Evolutionary conservation across 371 early-diverging fungal genomes (phyloP).

Genomic region (Rhizopus delemar): DNA sequence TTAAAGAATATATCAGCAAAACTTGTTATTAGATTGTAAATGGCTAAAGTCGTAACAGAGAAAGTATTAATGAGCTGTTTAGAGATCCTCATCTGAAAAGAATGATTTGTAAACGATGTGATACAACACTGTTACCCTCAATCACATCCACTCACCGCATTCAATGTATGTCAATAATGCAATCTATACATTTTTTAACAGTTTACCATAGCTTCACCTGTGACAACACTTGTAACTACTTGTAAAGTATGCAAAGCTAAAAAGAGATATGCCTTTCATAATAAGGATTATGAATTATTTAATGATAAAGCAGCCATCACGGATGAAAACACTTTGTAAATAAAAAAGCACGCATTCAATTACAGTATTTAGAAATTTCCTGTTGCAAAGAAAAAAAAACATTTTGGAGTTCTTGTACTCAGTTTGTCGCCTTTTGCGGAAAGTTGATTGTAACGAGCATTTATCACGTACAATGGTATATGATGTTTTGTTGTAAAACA

Average conservation of each 20-base stretch:
- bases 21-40: constrained; percentile 44
- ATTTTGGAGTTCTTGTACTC: too few species aligned
- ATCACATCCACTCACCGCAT: constrained; percentile 31
- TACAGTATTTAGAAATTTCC: too few species aligned
- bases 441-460: too few species aligned
- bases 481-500: too few species aligned
- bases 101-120: constrained; percentile 43
- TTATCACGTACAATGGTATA: too few species aligned
- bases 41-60: background rate
- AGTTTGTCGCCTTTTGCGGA: too few species aligned
- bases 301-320: constrained; percentile 9
- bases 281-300: constrained; percentile 22
- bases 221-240: constrained; percentile 24
- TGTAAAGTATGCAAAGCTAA: constrained; percentile 33
- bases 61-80: background rate
- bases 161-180: constrained; percentile 23
- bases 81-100: constrained; percentile 47
- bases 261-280: constrained; percentile 21
- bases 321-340: background rate
- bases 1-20: constrained; percentile 40
- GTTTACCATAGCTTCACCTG: constrained; percentile 26
- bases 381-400: too few species aligned
- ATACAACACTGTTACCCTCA: constrained; percentile 38
- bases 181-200: background rate
- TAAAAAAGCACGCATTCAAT: background rate